A percentile compares a stretch with the other conserved stretches of the same genome.
Conservation (phyloP, 805 yeast species). For the Dipodascus geniculatus region DNA sequence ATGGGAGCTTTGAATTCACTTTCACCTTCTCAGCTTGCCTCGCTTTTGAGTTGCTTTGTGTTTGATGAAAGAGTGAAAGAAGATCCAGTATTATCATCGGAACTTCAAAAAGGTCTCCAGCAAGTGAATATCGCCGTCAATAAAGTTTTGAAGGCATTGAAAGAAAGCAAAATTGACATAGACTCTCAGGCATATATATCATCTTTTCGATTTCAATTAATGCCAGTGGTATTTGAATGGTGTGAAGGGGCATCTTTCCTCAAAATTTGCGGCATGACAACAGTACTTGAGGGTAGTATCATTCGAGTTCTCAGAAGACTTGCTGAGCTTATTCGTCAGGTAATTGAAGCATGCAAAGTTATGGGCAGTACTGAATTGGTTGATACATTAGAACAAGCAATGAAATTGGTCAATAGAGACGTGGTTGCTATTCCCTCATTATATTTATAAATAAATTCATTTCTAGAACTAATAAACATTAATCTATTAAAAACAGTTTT, state of each 20-base stretch:
- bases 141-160: slow-evolving; percentile 48
- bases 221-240: slow-evolving; percentile 96
- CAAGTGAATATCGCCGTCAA: slow-evolving; percentile 46
- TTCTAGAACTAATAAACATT: too few species aligned
- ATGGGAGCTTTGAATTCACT: slow-evolving; percentile 89
- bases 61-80: slow-evolving; percentile 73
- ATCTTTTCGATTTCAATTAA: slow-evolving; percentile 75
- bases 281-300: slow-evolving; percentile 91
- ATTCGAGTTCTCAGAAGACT: slow-evolving; percentile 89
- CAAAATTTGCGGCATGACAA: slow-evolving; percentile 80
- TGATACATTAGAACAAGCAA: slow-evolving; percentile 82
- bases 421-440: slow-evolving; percentile 95
- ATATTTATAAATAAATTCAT: slow-evolving; percentile 42
- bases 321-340: slow-evolving; percentile 93
- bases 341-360: slow-evolving; percentile 83
- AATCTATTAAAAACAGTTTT: too few species aligned
- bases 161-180: slow-evolving; percentile 62
- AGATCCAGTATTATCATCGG: slow-evolving; percentile 43
- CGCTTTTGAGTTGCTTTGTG: slow-evolving; percentile 80
- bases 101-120: slow-evolving; percentile 70
- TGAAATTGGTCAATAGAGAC: slow-evolving; percentile 90
- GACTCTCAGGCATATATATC: slow-evolving; percentile 80
- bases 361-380: slow-evolving; percentile 90
- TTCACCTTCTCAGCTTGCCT: slow-evolving; percentile 95
- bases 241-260: slow-evolving; percentile 88